Base-by-base conservation (phyloP, 768 basidiomycete species). In the Vishniacozyma victoriae region DNA sequence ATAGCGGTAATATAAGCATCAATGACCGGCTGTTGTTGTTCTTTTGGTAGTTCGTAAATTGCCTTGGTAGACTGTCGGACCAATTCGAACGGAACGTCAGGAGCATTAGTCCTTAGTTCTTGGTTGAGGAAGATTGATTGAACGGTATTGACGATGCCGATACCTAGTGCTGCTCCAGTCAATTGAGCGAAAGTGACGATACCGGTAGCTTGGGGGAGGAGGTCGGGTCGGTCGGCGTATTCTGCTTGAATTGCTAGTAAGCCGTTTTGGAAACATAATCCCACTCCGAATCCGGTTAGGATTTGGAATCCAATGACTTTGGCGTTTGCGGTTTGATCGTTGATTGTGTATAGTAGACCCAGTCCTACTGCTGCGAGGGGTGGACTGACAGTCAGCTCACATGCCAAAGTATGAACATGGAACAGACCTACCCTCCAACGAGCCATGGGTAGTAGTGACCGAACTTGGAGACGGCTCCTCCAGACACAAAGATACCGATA, bases 291-390 rank as follows among this genome's bases (percentile, higher is more conserved):
- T 15, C 74, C 75, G 23, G 64, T 53, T 14, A 76, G 59, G 52
- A 75, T 72, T 51, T 77, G 76, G 57, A 56, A 76, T 1, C 76
- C 76, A 39, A 72, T 60, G 16, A 75, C 52, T 43, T 64, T 64
- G 26, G 63, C 43, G 35, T 57, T 56, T 7, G 68, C 38, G 9
- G 72, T 72, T 35, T 64, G 14, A 14, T 48, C 53, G 35, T 60
- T 52, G 29, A 73, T 41, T 9, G 74, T 75, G 62, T 64, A 75
- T 40, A 75, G 57, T 9, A 76, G 61, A 15, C 74, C 75, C 33
- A 67, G 69, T 35, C 68, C 74, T 38, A 73, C 56, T 11, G 64
- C 59, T n/a, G 67, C 51, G 33, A 75, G 19, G 19, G 70, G 55
- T 0, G 74, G 74, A 15, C 57, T 46, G 35, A 3, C 25, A 12